Evolutionary conservation across 2,329 filamentous ascomycete genomes (phyloP), one percentile per base, ranked within the genome.

Genomic region (Septoria linicola): DNA sequence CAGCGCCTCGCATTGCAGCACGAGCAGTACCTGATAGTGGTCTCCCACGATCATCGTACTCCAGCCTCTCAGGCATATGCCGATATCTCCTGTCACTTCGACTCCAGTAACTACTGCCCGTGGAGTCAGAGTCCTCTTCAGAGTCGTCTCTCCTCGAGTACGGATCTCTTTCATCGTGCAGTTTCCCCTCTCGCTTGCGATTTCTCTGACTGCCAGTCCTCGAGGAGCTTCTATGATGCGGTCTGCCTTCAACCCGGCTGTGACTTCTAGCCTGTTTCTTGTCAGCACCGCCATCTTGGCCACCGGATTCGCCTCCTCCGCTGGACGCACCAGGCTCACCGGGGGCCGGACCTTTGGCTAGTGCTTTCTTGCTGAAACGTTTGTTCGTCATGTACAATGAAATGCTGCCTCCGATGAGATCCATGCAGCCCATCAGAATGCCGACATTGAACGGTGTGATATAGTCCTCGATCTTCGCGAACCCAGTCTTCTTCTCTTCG

Each of bases 371-470:
- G 41, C 51, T 54, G 37, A 54, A 56, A 8, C 51, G 51, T 23
- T 56, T 59, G 17, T 49, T 51, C 3, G 56, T 56, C 56, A 59
- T 59, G 41, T 53, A 59, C 2, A 55, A 16, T 4, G 51, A 56
- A 4, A 59, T 44, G 3, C 42, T 45, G 1, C 56, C 56, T 10
- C 56, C 53, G 11, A 56, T 53, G 27, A 59, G 52, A 16, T 59
- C 56, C 32, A 59, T 56, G 14, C 47, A 51, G n/a, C 53, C 56
- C n/a, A 59, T 47, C 14, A 54, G 35, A 4, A 56, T 44, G 14
- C 56, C 53, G 17, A 59, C 48, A 5, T 53, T 55, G 35, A 59
- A 45, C 10, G 56, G 56, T 11, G 56, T 59, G 23, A 56, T 50
- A n/a, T 54, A 53, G 7, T 51, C 34, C 21, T 41, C 40, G 40